Conservation (phyloP, 73 alveolate genomes). For the Urostyla sp. region DNA sequence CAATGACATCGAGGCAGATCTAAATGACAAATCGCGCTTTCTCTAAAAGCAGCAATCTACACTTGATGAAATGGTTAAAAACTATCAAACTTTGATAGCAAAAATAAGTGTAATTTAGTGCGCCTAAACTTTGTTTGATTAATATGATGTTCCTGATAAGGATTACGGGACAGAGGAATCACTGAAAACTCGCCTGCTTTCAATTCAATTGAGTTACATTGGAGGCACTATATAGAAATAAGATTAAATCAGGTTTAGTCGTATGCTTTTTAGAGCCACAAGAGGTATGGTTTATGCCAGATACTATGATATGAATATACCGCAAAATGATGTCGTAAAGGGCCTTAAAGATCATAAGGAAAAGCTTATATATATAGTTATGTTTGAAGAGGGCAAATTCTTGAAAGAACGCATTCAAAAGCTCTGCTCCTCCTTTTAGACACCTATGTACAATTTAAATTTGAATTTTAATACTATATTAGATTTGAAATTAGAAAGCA, state of each 20-base stretch:
- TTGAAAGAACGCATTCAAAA: background rate
- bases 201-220: conserved; percentile 55
- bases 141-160: background rate
- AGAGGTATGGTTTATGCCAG: conserved; percentile 87
- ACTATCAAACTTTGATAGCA: conserved; percentile 6
- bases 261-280: conserved; percentile 89
- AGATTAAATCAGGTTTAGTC: conserved; percentile 82
- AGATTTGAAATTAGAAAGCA: conserved; percentile 30
- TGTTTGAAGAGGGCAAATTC: conserved; percentile 56
- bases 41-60: background rate
- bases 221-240: conserved; percentile 90
- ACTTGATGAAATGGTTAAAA: conserved; percentile 6
- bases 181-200: too few species aligned
- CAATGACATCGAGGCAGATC: conserved; percentile 50
- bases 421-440: conserved; percentile 34
- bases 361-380: conserved; percentile 42
- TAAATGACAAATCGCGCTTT: conserved; percentile 19
- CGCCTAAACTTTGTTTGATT: background rate
- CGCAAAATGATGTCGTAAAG: background rate
- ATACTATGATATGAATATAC: conserved; percentile 69
- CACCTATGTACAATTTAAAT: conserved; percentile 39
- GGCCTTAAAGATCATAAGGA: background rate
- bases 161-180: too few species aligned
- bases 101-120: conserved; percentile 10
- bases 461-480: background rate